Evolutionary conservation across 208 protist species (phyloP).

Genomic region (Trypanosoma caninum): DNA sequence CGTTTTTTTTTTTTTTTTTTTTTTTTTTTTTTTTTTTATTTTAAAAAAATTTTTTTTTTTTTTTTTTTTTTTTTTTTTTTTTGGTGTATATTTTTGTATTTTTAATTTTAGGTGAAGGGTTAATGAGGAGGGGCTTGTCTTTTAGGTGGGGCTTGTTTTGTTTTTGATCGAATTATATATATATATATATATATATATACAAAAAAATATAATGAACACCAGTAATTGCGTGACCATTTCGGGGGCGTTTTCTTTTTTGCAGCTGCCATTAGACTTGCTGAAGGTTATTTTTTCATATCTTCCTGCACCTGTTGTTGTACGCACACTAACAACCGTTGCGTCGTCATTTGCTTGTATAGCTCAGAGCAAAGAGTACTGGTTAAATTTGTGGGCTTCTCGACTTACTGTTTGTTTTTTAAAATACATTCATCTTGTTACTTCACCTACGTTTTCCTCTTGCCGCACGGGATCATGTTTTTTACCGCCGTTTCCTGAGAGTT

Average conservation of each 20-base stretch:
- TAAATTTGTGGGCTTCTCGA: conserved; percentile 6
- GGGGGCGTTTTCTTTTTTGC: background rate
- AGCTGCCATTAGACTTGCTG: conserved; percentile 13
- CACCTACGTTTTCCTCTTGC: background rate
- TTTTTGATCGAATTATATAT: too few species aligned
- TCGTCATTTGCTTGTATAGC: conserved; percentile 2
- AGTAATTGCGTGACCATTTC: background rate
- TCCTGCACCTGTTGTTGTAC: conserved; percentile 3
- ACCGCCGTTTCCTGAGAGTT: background rate
- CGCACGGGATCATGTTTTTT: background rate
- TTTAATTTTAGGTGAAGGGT: too few species aligned
- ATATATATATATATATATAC: background rate
- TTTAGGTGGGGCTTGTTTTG: too few species aligned
- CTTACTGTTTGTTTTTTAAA: background rate
- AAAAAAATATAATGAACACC: background rate
- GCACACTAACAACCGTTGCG: background rate
- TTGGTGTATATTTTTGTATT: too few species aligned
- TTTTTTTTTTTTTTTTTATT: too few species aligned
- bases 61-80: too few species aligned
- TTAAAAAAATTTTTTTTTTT: too few species aligned
- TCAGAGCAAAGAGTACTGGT: conserved; percentile 17
- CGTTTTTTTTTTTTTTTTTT: too few species aligned
- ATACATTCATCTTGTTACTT: background rate
- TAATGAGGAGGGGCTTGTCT: too few species aligned
- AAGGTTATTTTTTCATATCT: conserved; percentile 20